Evolutionary conservation across 1,284 basidiomycete genomes (phyloP), one percentile per base, ranked within the genome.

Genomic region (Pholiota adiposa): DNA sequence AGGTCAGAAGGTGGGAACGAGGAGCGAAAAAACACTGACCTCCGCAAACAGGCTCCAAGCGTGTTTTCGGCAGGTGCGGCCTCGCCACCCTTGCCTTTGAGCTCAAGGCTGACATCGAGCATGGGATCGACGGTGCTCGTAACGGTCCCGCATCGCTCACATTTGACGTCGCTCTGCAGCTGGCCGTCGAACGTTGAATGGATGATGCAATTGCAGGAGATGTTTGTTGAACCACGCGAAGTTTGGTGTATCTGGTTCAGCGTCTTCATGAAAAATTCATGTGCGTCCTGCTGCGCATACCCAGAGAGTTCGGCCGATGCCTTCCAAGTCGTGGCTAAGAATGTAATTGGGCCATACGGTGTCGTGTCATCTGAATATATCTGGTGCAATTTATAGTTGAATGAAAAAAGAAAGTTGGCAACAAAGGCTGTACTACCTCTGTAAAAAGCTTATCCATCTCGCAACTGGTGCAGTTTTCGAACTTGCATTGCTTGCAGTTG

Each of bases 281-380:
- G 94, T 0, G 94, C 93, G 65, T 96, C 96, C 70, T 98, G 97
- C 73, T 99, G 97, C 0, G 93, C 88, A 67, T 98, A 93, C 1
- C 94, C 94, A 7, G 94, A 88, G 3, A 98, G 79, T 66, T 97
- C 94, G 0, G 88, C 74, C 2, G 90, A 90, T 25, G 89, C 87
- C 65, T 90, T 87, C 96, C 96, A 98, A 53, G 93, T 92, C 36
- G 91, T 89, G 41, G 89, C 84, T 11, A 98, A 83, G 73, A 98
- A 92, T 2, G 88, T 88, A 1, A 90, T 87, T 0, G 97, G 96
- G 0, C 92, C 95, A 67, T 88, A 92, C 0, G 95, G 88, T 0
- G 80, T 72, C n/a, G 79, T 75, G 62, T 89, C 86, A 6, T 86
- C 82, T 0, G 87, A 87, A 68, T 92, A 90, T 29, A 94, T 83